A percentile compares a stretch with the other conserved stretches of the same genome.
These are phyloP conservation scores for Solanum hybrid DNA, from an alignment of 305 asterid species.

Conservation along the genomic window DNA sequence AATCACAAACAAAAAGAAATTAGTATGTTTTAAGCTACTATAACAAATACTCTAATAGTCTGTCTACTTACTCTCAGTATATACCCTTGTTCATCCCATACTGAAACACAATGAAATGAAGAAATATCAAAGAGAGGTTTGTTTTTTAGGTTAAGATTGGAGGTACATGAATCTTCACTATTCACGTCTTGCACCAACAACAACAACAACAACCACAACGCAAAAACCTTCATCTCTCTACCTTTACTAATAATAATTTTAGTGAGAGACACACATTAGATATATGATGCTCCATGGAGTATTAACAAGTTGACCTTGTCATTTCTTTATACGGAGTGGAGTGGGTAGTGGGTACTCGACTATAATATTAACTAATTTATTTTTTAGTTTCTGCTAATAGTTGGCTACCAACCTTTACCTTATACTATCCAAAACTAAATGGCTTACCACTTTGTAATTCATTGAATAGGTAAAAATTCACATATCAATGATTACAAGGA, in stretches of 20 bases:
- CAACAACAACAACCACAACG: neutral
- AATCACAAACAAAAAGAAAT: neutral
- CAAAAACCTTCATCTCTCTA: neutral
- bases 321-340: neutral
- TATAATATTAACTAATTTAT: neutral
- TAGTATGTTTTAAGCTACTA: neutral
- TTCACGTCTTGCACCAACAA: conserved; percentile 1
- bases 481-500: neutral
- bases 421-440: neutral
- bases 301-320: neutral
- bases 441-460: neutral
- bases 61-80: conserved; percentile 58
- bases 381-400: neutral
- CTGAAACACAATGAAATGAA: conserved; percentile 46
- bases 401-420: neutral
- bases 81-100: conserved; percentile 52
- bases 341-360: neutral
- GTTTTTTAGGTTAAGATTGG: conserved; percentile 26
- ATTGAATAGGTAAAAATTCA: neutral
- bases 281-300: neutral
- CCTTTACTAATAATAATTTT: neutral
- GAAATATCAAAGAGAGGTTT: conserved; percentile 44
- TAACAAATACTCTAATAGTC: neutral
- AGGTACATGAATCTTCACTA: conserved; percentile 56
- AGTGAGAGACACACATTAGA: too few species aligned